phyloP scores from a whole-genome alignment of 1,284 basidiomycete genomes.

The Pterulicium gracile region DNA sequence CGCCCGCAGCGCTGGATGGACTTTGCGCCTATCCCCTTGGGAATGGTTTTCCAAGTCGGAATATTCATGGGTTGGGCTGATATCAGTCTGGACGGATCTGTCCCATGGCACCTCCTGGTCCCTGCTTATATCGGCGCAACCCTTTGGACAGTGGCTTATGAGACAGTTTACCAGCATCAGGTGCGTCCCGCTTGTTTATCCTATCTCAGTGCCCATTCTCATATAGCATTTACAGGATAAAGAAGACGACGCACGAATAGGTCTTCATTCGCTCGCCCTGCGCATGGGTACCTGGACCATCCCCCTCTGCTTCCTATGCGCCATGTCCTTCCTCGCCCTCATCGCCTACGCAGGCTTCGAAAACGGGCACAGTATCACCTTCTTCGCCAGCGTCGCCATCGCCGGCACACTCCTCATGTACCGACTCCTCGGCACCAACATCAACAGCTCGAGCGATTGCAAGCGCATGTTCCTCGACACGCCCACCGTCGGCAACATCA shows the following conservation, averaged over 20 bases:
- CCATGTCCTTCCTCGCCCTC: slow-evolving; percentile 2
- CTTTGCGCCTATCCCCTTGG: slow-evolving; percentile 21
- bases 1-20: slow-evolving; percentile 21
- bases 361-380: slow-evolving; percentile 3
- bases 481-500: background rate
- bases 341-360: background rate
- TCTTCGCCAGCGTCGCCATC: background rate
- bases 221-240: slow-evolving; percentile 2
- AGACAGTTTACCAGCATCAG: slow-evolving; percentile 7
- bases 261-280: slow-evolving; percentile 4
- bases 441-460: slow-evolving; percentile 2
- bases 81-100: slow-evolving; percentile 12
- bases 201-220: background rate
- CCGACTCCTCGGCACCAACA: background rate
- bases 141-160: slow-evolving; percentile 6
- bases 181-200: background rate
- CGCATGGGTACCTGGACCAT: slow-evolving; percentile 2
- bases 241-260: slow-evolving; percentile 2
- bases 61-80: slow-evolving; percentile 23
- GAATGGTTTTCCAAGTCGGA: slow-evolving; percentile 22
- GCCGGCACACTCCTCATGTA: background rate
- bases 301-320: slow-evolving; percentile 1
- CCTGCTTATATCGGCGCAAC: slow-evolving; percentile 17
- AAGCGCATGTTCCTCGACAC: slow-evolving; percentile 3
- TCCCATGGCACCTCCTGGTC: slow-evolving; percentile 16